These are phyloP conservation scores for Brassica carinata DNA, from an alignment of 345 rosid species.

Conservation along the genomic window DNA sequence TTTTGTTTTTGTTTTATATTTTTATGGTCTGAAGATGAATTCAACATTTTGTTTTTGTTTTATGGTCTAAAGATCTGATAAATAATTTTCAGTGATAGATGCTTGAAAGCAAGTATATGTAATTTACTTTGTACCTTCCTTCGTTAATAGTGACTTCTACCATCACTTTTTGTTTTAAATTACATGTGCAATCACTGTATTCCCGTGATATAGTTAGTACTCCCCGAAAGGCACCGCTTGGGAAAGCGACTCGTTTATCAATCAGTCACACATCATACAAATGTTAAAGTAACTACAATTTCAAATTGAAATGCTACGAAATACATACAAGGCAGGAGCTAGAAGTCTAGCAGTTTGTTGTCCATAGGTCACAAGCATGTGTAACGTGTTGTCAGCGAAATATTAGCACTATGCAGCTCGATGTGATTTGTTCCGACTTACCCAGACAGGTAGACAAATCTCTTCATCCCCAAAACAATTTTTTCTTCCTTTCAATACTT, in stretches of 20 bases:
- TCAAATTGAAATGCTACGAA: constrained; percentile 6
- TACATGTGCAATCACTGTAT: not conserved
- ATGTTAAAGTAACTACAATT: not conserved
- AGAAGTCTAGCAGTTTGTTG: not conserved
- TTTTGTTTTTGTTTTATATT: not conserved
- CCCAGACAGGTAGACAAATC: constrained; percentile 37
- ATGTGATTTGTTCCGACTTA: constrained; percentile 36
- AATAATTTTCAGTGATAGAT: not conserved
- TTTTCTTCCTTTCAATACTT: constrained; percentile 2
- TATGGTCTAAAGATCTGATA: not conserved
- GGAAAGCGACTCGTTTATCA: not conserved
- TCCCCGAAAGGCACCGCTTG: not conserved
- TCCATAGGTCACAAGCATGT: constrained; percentile 32
- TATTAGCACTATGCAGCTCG: constrained; percentile 27
- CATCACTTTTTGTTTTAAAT: not conserved
- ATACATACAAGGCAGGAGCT: not conserved
- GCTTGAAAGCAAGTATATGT: not conserved
- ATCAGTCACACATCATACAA: constrained; percentile 6
- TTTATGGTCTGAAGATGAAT: not conserved
- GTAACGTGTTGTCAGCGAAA: not conserved
- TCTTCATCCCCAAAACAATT: constrained; percentile 11
- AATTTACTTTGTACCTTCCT: not conserved
- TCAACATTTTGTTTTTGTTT: not conserved
- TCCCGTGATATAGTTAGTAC: not conserved
- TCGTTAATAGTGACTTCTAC: not conserved